phyloP scores from a whole-genome alignment of 2,329 filamentous ascomycete genomes.

The Ascochyta pisi region DNA sequence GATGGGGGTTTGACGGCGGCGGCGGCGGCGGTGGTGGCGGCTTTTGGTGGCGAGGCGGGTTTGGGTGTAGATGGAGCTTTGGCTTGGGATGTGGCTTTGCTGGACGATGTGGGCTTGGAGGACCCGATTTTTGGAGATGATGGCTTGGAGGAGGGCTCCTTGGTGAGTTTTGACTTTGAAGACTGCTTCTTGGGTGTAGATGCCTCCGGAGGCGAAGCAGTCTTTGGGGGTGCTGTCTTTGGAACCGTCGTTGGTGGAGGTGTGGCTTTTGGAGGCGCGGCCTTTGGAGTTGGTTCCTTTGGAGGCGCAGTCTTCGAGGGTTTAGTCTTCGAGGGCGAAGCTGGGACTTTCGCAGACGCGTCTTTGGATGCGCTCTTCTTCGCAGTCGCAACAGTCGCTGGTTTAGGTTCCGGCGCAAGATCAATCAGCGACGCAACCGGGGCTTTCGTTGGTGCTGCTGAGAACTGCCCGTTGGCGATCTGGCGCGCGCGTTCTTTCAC shows the following conservation, averaged over 20 bases:
- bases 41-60: neutral
- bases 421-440: slow-evolving; percentile 1
- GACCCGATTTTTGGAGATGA: neutral
- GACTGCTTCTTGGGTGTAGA: slow-evolving; percentile 9
- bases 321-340: neutral
- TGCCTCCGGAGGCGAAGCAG: neutral
- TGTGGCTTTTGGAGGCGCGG: neutral
- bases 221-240: neutral
- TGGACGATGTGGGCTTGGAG: slow-evolving; percentile 2
- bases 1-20: neutral
- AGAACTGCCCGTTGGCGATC: slow-evolving; percentile 22
- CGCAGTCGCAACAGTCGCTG: neutral
- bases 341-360: neutral
- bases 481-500: slow-evolving; percentile 24
- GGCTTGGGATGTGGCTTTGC: slow-evolving; percentile 1
- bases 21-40: neutral
- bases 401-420: slow-evolving; percentile 7
- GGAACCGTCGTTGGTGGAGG: neutral
- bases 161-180: slow-evolving; percentile 3
- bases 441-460: neutral
- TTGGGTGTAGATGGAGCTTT: neutral
- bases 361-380: slow-evolving; percentile 2
- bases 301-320: neutral
- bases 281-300: slow-evolving; percentile 1
- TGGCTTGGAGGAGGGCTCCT: neutral